Conservation (phyloP, 805 yeast genomes). For the Yamadazyma takamatsuzukensis region DNA sequence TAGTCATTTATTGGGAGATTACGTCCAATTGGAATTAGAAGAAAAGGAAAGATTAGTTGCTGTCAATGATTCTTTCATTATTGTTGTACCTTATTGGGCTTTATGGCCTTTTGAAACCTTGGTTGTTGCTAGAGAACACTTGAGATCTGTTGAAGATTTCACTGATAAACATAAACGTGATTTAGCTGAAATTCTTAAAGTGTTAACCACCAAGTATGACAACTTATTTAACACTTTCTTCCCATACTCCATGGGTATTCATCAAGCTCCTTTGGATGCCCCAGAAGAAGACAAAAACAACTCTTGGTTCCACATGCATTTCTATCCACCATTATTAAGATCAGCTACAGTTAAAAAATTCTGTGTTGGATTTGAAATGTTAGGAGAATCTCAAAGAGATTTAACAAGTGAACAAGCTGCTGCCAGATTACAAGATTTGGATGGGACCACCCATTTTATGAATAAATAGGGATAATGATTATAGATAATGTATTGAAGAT, state of each 20-base stretch:
- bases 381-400: slow-evolving; percentile 69
- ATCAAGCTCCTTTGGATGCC: slow-evolving; percentile 62
- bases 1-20: slow-evolving; percentile 58
- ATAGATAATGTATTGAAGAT: no score
- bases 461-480: slow-evolving; percentile 9
- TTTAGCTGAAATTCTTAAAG: slow-evolving; percentile 51
- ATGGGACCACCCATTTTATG: slow-evolving; percentile 35
- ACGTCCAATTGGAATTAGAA: slow-evolving; percentile 51
- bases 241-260: slow-evolving; percentile 81
- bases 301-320: slow-evolving; percentile 65
- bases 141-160: slow-evolving; percentile 48
- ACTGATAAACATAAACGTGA: slow-evolving; percentile 45
- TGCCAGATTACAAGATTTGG: slow-evolving; percentile 42
- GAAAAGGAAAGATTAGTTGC: slow-evolving; percentile 52
- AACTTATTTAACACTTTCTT: slow-evolving; percentile 65
- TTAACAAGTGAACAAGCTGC: slow-evolving; percentile 69
- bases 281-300: slow-evolving; percentile 40
- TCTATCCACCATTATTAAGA: slow-evolving; percentile 73
- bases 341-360: slow-evolving; percentile 74
- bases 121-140: slow-evolving; percentile 53
- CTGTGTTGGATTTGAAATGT: slow-evolving; percentile 68
- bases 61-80: slow-evolving; percentile 60
- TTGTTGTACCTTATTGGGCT: slow-evolving; percentile 79
- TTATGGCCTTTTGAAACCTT: slow-evolving; percentile 78
- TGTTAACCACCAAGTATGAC: slow-evolving; percentile 62